Base-by-base conservation (phyloP, 768 basidiomycete genomes). In the Butyriboletus loyo region DNA sequence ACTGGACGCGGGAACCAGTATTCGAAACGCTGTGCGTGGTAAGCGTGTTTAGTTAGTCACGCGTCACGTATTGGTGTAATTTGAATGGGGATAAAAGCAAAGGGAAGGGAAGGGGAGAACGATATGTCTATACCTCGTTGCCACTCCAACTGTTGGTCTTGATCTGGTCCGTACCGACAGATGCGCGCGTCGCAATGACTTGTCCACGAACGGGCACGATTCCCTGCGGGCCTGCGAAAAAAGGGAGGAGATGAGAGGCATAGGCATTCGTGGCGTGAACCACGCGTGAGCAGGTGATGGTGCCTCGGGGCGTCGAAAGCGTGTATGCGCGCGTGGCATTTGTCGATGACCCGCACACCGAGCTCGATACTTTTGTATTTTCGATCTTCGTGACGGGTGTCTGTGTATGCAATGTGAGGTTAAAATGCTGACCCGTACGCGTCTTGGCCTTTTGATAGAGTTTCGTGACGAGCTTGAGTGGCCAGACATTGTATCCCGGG, bases 251-350 rank as follows among this genome's bases (percentile, higher is more conserved):
- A 59, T 87, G 77, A 4, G 85, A 80, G 11, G 85, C 81, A 54
- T 95, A 94, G 0, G 75, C 94, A 60, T 97, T 97, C 10, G 91
- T 94, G 0, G 90, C 91, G 64, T 94, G 91, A 5, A 97, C 73
- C 39, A 96, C 79, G 53, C 84, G 82, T 19, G 74, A 68, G 56
- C 87, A 84, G 5, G 64, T 37, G 21, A 92, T 66, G 1, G 62
- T 57, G 1, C 93, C 92, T n/a, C 90, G 79, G 0, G 84, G 78
- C 0, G 92, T 94, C 5, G 44, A 58, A 9, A 68, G 38, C 14
- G 31, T 42, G 40, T 55, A 64, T 7, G 17, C 31, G 30, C 44
- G 57, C 3, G 46, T 19, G n/a, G n/a, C 30, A 15, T 49, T 36
- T 4, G 30, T 14, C 14, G 57, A 38, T n/a, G 56, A 51, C 9